Percentiles rank a stretch among this genome's conserved stretches.
These are phyloP conservation scores for Brachypodium distachyon DNA, from an alignment of 202 grass and related monocot genomes.

Conservation along the genomic window DNA sequence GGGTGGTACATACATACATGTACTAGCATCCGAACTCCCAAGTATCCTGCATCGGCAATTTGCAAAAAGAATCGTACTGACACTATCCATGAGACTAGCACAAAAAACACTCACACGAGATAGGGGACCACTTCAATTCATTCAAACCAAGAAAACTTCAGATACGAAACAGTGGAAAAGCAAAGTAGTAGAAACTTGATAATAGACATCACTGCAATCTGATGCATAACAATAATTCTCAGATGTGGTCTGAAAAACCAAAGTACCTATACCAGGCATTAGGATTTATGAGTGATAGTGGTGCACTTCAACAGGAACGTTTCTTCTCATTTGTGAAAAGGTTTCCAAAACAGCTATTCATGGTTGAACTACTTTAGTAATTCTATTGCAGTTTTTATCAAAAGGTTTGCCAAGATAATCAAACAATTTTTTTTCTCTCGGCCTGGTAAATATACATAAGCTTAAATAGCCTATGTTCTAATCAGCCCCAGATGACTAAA, in stretches of 20 bases:
- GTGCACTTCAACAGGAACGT: too few species aligned
- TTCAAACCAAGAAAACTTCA: background rate
- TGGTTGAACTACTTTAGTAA: background rate
- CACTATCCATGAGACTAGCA: background rate
- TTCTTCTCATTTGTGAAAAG: background rate
- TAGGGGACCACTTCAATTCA: background rate
- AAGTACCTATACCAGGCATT: conserved; percentile 7
- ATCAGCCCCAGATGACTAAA: background rate
- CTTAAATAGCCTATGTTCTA: background rate
- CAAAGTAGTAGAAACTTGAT: too few species aligned
- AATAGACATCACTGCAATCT: conserved; percentile 49
- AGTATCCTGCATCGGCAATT: background rate
- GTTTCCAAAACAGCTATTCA: background rate
- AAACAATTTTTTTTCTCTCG: background rate
- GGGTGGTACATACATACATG: background rate
- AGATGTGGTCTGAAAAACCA: conserved; percentile 61
- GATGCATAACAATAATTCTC: conserved; percentile 68
- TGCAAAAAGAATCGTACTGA: conserved; percentile 19
- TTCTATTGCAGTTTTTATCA: background rate
- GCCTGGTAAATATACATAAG: background rate
- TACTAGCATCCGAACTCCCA: background rate
- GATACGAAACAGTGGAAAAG: background rate
- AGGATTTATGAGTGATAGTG: background rate
- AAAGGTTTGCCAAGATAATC: background rate
- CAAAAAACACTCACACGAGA: background rate